Base-by-base conservation (phyloP, 495 filamentous ascomycete species). In the Aspergillus sparsus region DNA sequence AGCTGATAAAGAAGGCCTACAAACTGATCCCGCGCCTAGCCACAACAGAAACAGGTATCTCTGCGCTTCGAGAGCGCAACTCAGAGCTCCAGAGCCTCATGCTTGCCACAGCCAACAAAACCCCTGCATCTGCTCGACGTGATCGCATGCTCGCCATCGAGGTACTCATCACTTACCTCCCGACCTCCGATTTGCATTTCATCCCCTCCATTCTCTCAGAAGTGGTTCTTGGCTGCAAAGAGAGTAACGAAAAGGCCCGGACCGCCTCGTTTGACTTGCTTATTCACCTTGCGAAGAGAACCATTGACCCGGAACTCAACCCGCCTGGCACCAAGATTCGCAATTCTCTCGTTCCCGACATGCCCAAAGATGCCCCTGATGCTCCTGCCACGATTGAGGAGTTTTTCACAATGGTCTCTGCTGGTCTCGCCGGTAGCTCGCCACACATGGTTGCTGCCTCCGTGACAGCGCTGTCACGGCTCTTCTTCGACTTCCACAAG, bases 1-100 rank as follows among this genome's bases (percentile, higher is more conserved):
- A 97, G 68, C 80, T 98, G n/a, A 92, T 98, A 71, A 98, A 98
- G 84, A 98, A 98, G 76, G 93, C 94, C 4, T 98, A 98, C 80
- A 97, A 98, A 74, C 80, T 98, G 50, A 91, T 98, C 55, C 93
- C 94, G 7, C 85, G 93, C 34, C 83, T 98, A 45, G 88, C 89
- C 3, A 85, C 89, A 34, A 93, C 92, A 7, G 81, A 86, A n/a
- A 80, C 75, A 32, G 95, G 95, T 13, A 80, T 78, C 36, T 74
- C 75, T 6, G 91, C 92, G 12, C 81, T 98, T 6, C 64, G 81
- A 62, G 85, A 90, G 61, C 86, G 91, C 55, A 88, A 82, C 59
- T 63, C 67, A 0, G 92, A 96, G 67, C 78, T 98, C 13, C 92
- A 96, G 73, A 74, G 82, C 6, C 78, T 98, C 11, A 79, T 98